These are phyloP conservation scores for Vitis amurensis DNA, from an alignment of 164 flowering plant species.

Conservation along the genomic window DNA sequence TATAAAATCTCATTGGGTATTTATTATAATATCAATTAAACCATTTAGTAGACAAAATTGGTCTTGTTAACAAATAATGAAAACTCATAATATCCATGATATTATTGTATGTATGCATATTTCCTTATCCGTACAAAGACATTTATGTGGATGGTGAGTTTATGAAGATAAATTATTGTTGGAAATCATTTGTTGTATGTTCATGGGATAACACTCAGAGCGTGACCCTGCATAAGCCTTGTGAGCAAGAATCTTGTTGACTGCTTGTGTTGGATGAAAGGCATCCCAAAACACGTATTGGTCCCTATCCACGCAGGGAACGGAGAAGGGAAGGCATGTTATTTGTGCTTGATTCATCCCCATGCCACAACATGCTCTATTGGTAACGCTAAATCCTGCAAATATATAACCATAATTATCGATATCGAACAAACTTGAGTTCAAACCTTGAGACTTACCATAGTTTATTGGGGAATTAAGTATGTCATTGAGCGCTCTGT, in stretches of 20 bases:
- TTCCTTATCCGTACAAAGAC: too few relatives aligned
- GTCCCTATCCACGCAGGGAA: conserved; percentile 50
- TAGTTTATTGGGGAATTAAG: conserved; percentile 24
- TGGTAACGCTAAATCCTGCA: conserved; percentile 44
- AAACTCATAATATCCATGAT: too few relatives aligned
- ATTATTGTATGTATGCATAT: too few relatives aligned
- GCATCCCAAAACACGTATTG: conserved; percentile 64
- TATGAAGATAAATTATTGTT: too few relatives aligned
- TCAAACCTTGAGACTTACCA: conserved; percentile 20
- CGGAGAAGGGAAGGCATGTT: conserved; percentile 38
- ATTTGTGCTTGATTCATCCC: conserved; percentile 44
- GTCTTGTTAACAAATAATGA: too few relatives aligned
- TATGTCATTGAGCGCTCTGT: conserved; percentile 33
- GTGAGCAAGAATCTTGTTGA: conserved; percentile 35
- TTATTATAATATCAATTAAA: too few relatives aligned
- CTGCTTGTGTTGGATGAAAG: conserved; percentile 55
- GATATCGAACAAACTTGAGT: too few relatives aligned
- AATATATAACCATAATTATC: neutral
- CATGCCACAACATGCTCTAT: conserved; percentile 55
- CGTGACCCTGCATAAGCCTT: conserved; percentile 42
- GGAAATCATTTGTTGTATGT: conserved; percentile 37
- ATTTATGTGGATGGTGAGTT: too few relatives aligned
- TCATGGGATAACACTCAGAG: conserved; percentile 44
- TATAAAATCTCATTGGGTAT: too few relatives aligned
- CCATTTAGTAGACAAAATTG: too few relatives aligned